Conservation (phyloP, 495 filamentous ascomycete genomes). For the Hypoxylon cercidicola region DNA sequence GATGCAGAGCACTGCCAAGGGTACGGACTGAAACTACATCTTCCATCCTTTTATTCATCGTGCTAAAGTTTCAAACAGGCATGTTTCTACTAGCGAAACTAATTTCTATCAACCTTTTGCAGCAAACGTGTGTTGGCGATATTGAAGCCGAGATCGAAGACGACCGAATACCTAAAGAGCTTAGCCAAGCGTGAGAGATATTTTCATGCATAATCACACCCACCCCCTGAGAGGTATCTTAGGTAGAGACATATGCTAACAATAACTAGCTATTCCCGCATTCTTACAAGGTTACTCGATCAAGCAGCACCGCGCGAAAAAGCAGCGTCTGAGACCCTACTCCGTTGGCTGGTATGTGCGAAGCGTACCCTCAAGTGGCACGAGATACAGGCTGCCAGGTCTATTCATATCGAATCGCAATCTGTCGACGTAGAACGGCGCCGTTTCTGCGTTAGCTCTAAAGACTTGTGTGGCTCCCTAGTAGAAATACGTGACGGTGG, state of each 20-base stretch:
- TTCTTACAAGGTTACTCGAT: background rate
- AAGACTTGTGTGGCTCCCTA: constrained; percentile 47
- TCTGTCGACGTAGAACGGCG: constrained; percentile 17
- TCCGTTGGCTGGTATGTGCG: constrained; percentile 55
- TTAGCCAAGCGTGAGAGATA: background rate
- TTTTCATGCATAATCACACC: background rate
- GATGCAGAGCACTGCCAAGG: background rate
- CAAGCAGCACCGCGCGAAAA: background rate
- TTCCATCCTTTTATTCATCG: background rate
- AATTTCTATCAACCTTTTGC: constrained; percentile 1
- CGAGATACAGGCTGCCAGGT: constrained; percentile 59
- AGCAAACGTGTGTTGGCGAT: background rate
- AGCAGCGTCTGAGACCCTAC: background rate
- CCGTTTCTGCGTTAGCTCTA: constrained; percentile 24
- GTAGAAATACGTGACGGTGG: constrained; percentile 33
- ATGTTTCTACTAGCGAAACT: constrained; percentile 7
- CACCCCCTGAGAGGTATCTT: too few relatives aligned
- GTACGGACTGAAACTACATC: background rate
- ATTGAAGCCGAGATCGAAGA: constrained; percentile 2
- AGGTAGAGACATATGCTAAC: background rate
- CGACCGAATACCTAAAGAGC: background rate
- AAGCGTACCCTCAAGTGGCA: constrained; percentile 57
- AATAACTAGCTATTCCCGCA: background rate
- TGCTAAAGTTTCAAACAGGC: background rate
- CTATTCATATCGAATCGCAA: constrained; percentile 40